phyloP scores from a whole-genome alignment of 2,329 filamentous ascomycete genomes.

The Alternaria solani region DNA sequence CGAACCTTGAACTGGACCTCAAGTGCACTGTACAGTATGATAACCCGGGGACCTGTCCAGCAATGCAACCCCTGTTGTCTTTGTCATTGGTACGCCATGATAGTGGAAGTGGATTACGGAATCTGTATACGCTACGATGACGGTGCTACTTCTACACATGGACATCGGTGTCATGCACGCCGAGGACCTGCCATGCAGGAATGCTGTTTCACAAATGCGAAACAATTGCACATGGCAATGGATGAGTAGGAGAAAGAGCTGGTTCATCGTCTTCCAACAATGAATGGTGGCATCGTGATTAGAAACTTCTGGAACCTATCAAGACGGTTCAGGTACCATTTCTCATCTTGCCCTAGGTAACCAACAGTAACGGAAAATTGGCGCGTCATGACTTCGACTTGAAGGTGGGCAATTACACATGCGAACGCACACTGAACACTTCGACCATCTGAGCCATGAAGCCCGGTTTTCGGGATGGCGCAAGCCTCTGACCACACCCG shows the following conservation, averaged over 20 bases:
- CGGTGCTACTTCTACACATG: neutral
- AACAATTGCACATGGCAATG: conserved; percentile 8
- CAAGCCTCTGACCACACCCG: neutral
- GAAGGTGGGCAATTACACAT: conserved; percentile 14
- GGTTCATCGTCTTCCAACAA: conserved; percentile 5
- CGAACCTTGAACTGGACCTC: neutral
- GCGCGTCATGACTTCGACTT: conserved; percentile 11
- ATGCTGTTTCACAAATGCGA: conserved; percentile 7
- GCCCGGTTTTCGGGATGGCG: conserved; percentile 18
- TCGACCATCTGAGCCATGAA: neutral
- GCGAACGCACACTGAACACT: conserved; percentile 2
- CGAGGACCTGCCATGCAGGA: neutral
- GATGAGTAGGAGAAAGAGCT: neutral
- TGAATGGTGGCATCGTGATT: neutral
- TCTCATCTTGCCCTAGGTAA: neutral
- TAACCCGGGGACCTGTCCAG: conserved; percentile 11
- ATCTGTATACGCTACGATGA: neutral
- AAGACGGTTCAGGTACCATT: conserved; percentile 1
- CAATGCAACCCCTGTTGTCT: neutral
- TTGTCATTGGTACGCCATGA: neutral
- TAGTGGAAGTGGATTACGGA: conserved; percentile 7
- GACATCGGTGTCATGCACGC: neutral
- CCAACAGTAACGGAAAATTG: neutral
- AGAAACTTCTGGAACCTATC: conserved; percentile 17
- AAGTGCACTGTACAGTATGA: neutral